Conservation (phyloP, 83 land plant genomes). For the Picea abies region DNA sequence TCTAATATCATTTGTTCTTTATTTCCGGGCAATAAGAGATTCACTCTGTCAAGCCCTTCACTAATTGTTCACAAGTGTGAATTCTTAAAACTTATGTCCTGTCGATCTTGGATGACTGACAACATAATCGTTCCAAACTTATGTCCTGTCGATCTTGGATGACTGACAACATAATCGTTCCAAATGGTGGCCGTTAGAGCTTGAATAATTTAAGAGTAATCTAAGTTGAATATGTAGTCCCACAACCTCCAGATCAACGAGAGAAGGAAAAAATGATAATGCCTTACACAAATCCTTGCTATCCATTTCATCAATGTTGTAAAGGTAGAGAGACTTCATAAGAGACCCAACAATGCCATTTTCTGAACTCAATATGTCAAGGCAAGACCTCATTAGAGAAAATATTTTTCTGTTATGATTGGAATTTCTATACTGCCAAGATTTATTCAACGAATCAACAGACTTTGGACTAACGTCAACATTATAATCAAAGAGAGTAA, state of each 20-base stretch:
- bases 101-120: conserved; percentile 62
- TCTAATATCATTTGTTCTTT: too few species aligned
- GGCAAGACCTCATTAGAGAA: conserved; percentile 61
- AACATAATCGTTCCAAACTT: conserved; percentile 50
- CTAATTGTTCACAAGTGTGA: too few species aligned
- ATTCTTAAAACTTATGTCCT: too few species aligned
- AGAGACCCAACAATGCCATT: conserved; percentile 66
- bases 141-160: too few species aligned
- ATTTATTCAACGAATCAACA: conserved; percentile 33
- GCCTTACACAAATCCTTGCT: conserved; percentile 52
- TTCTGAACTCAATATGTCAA: conserved; percentile 42
- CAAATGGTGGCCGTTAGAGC: conserved; percentile 32
- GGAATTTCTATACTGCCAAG: conserved; percentile 55
- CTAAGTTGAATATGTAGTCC: conserved; percentile 67
- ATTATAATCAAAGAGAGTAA: conserved; percentile 27
- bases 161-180: conserved; percentile 61
- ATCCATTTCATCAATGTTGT: conserved; percentile 79
- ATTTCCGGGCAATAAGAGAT: too few species aligned
- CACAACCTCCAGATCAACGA: conserved; percentile 74
- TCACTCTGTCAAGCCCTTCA: too few species aligned
- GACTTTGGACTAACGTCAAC: conserved; percentile 23
- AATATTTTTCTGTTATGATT: conserved; percentile 47
- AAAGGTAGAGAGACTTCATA: conserved; percentile 67
- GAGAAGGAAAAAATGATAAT: conserved; percentile 62
- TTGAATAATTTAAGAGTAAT: conserved; percentile 41